Percentiles rank a stretch among this genome's conserved stretches.
These are phyloP conservation scores for Hypoxylon sp. DNA, from an alignment of 2,329 filamentous ascomycete species.

Conservation along the genomic window DNA sequence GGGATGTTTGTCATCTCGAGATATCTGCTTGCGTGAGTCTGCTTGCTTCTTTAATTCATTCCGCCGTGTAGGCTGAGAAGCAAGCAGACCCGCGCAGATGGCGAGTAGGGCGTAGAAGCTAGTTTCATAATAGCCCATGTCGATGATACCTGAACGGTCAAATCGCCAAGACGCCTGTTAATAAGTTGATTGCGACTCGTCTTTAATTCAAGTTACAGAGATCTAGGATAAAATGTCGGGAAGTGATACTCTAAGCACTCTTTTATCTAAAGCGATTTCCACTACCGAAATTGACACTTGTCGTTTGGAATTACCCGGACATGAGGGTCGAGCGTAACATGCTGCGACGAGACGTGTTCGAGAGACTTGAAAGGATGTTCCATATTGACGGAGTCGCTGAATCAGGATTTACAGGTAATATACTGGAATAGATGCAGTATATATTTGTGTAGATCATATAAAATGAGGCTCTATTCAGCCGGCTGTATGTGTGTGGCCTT, in stretches of 20 bases:
- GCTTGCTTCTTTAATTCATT: constrained; percentile 44
- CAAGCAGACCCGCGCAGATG: constrained; percentile 48
- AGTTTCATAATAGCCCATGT: constrained; percentile 47
- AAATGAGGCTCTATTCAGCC: constrained; percentile 44
- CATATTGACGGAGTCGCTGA: constrained; percentile 33
- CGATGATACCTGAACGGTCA: constrained; percentile 18
- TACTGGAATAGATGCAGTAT: constrained; percentile 23
- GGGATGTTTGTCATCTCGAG: constrained; percentile 54
- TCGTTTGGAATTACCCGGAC: constrained; percentile 53
- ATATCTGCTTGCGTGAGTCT: constrained; percentile 29
- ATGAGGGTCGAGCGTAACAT: constrained; percentile 43
- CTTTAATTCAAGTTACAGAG: constrained; percentile 24
- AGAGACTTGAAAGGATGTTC: constrained; percentile 33
- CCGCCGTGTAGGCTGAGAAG: constrained; percentile 50
- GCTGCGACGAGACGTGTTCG: constrained; percentile 46
- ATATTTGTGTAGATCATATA: constrained; percentile 16
- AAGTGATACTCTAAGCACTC: constrained; percentile 15
- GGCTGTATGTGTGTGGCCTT: constrained; percentile 21
- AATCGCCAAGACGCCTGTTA: constrained; percentile 14
- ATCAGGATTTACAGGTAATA: constrained; percentile 37
- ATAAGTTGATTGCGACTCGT: constrained; percentile 26
- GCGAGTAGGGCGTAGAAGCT: constrained; percentile 47
- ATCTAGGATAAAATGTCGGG: constrained; percentile 24
- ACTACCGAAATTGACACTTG: constrained; percentile 50
- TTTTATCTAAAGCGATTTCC: constrained; percentile 23